phyloP scores from a whole-genome alignment of 768 basidiomycete genomes.

The Fomitopsis serialis region DNA sequence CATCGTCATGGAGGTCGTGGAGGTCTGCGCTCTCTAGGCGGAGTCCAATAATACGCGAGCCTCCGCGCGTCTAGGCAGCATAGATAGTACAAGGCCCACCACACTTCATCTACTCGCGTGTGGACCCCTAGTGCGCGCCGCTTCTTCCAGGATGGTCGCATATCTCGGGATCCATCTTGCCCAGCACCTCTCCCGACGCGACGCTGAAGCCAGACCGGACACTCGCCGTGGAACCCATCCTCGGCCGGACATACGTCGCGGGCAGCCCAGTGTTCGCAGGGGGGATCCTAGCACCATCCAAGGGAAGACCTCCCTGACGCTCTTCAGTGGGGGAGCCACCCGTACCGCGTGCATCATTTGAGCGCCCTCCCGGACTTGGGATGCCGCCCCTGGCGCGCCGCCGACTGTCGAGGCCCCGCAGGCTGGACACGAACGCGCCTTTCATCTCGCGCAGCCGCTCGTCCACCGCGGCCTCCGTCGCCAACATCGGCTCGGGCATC shows the following conservation, averaged over 20 bases:
- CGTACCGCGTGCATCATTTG: background rate
- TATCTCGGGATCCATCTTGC: constrained; percentile 42
- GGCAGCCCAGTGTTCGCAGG: background rate
- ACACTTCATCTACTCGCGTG: background rate
- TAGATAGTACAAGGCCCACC: background rate
- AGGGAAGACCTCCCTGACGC: background rate
- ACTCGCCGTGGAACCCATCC: constrained; percentile 28
- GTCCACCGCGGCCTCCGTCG: constrained; percentile 62
- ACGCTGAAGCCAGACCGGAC: constrained; percentile 36
- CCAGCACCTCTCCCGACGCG: constrained; percentile 46
- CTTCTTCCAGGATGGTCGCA: constrained; percentile 8
- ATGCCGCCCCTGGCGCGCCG: constrained; percentile 20
- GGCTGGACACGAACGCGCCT: constrained; percentile 56
- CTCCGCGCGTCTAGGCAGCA: background rate
- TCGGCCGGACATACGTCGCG: constrained; percentile 18
- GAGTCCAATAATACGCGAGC: background rate
- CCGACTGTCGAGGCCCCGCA: constrained; percentile 48
- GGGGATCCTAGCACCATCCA: background rate
- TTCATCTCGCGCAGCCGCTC: constrained; percentile 62
- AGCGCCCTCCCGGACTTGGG: background rate
- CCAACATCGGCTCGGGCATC: constrained; percentile 48
- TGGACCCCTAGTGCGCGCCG: background rate
- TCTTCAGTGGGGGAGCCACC: background rate
- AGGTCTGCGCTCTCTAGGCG: background rate
- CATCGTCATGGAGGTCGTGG: background rate